Conservation (phyloP, 495 filamentous ascomycete species). For the Lophium mytilinum region DNA sequence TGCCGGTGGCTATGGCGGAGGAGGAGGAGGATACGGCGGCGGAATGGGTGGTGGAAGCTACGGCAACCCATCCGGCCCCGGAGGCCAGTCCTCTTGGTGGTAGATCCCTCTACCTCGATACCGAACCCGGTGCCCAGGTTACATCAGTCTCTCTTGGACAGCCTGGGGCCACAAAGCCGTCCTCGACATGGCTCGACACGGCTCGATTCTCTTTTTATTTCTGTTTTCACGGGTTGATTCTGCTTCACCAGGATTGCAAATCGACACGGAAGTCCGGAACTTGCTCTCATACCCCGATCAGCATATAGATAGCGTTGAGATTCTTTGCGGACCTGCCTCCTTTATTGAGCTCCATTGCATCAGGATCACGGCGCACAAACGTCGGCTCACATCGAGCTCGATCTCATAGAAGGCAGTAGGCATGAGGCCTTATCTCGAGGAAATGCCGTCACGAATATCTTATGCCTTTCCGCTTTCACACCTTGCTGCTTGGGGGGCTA, state of each 20-base stretch:
- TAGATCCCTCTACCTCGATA: slow-evolving; percentile 43
- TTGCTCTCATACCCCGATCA: slow-evolving; percentile 46
- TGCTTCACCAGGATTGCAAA: slow-evolving; percentile 25
- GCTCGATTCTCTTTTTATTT: slow-evolving; percentile 8
- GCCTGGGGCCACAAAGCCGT: no score
- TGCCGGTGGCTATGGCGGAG: slow-evolving; percentile 27
- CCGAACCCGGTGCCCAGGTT: background rate
- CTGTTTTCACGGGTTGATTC: slow-evolving; percentile 16
- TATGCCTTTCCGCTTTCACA: slow-evolving; percentile 14
- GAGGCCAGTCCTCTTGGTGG: slow-evolving; percentile 90
- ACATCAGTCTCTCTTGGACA: no score
- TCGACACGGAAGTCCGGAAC: slow-evolving; percentile 37
- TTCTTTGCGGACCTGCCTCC: slow-evolving; percentile 39
- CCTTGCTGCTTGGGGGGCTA: slow-evolving; percentile 25
- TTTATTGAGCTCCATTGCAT: slow-evolving; percentile 47
- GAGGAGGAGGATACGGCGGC: slow-evolving; percentile 36
- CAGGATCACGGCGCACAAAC: slow-evolving; percentile 21
- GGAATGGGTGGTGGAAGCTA: slow-evolving; percentile 50
- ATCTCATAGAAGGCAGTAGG: slow-evolving; percentile 24
- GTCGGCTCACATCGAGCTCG: slow-evolving; percentile 24
- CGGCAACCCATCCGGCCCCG: slow-evolving; percentile 78
- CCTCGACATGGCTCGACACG: background rate
- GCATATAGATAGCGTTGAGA: slow-evolving; percentile 79
- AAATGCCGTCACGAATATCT: slow-evolving; percentile 19
- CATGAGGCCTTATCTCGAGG: slow-evolving; percentile 18